phyloP scores from a whole-genome alignment of 345 rosid species.

The Eucalyptus cloeziana region DNA sequence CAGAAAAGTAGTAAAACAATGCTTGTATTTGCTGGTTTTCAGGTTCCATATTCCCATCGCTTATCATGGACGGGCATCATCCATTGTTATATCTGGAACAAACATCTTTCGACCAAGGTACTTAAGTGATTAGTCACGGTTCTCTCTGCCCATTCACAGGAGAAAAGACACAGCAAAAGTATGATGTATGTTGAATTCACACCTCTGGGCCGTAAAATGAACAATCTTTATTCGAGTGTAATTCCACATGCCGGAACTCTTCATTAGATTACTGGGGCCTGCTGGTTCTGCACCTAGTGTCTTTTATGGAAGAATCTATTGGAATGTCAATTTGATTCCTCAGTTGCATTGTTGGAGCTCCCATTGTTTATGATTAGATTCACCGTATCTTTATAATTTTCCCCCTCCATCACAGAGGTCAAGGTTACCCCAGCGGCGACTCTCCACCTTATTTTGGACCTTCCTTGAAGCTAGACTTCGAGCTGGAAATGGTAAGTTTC shows the following conservation, averaged over 20 bases:
- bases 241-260: not conserved
- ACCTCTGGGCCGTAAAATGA: not conserved
- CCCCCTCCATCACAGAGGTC: constrained; percentile 51
- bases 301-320: not conserved
- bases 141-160: not conserved
- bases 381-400: not conserved
- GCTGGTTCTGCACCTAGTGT: not conserved
- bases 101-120: constrained; percentile 80
- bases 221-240: not conserved
- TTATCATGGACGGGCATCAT: constrained; percentile 94
- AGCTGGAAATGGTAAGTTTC: constrained; percentile 88
- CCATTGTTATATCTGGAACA: constrained; percentile 86
- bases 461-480: constrained; percentile 84
- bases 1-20: not conserved
- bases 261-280: not conserved
- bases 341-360: not conserved
- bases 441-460: constrained; percentile 84
- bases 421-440: constrained; percentile 60
- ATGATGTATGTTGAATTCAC: not conserved
- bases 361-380: not conserved
- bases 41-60: constrained; percentile 98
- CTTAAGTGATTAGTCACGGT: not conserved
- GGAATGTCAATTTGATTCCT: not conserved
- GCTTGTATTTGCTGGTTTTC: not conserved
- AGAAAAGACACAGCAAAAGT: not conserved